phyloP scores from a whole-genome alignment of 192 early-diverging fungal species.

The Physocladia obscura region DNA sequence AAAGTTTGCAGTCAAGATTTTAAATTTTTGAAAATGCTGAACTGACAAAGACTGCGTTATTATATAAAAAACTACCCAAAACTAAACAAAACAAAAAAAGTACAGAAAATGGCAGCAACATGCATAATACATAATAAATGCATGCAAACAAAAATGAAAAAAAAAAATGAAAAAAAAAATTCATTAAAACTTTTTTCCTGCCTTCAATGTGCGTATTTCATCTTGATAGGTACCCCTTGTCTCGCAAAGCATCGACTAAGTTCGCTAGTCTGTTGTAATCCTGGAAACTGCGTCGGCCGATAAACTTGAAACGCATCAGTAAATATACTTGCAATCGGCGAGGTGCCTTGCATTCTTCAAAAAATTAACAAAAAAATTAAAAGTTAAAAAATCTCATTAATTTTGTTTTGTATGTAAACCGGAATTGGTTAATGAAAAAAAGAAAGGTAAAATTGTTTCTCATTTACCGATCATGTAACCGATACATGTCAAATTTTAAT shows the following conservation, averaged over 20 bases:
- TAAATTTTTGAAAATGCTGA: no score
- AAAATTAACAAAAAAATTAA: background rate
- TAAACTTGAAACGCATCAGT: conserved; percentile 31
- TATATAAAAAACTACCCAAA: no score
- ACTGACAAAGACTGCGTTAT: no score
- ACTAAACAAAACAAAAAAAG: no score
- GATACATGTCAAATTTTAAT: conserved; percentile 37
- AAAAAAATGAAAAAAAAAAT: background rate
- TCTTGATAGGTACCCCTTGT: conserved; percentile 27
- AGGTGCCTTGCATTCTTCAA: background rate
- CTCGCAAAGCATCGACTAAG: conserved; percentile 33
- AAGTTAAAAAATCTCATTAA: background rate
- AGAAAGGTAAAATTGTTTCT: no score
- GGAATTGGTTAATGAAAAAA: no score
- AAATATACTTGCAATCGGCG: background rate
- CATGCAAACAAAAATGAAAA: background rate
- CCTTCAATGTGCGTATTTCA: background rate
- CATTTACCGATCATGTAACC: background rate
- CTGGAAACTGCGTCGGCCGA: conserved; percentile 37
- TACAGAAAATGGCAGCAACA: background rate
- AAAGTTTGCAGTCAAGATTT: no score
- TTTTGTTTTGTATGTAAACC: no score
- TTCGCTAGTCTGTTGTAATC: conserved; percentile 33
- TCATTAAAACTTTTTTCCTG: background rate
- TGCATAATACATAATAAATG: background rate